Evolutionary conservation across 2,329 filamentous ascomycete genomes (phyloP), one percentile per base, ranked within the genome.

Genomic region (Monosporascus ibericus): DNA sequence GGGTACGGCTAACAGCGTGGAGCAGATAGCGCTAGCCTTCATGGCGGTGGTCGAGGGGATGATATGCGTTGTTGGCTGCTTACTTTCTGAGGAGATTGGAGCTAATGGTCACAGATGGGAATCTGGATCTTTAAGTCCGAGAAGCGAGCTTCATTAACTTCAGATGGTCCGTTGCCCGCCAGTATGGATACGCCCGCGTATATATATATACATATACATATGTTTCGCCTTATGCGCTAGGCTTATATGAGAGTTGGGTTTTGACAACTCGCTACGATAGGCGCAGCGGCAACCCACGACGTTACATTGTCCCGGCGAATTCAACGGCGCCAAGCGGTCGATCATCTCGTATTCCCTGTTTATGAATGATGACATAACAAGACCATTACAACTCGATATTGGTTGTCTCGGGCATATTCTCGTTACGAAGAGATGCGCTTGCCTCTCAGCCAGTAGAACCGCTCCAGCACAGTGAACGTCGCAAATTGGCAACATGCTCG

Each of bases 1-100:
- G 18, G 52, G 46, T 48, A 54, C 52, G 9, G 58, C 56, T 14
- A 59, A 48, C 49, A 60, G 47, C 22, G 52, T 51, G 42, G 52
- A 49, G 53, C 57, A 44, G 37, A 58, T 37, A 17, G 49, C 27
- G 52, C 44, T 58, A 52, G 50, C 14, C 50, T 60, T 58, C 60
- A 62, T 63, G 38, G 3, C 44, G 38, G 38, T 42, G 3, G 24
- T 11, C 20, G 17, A 25, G 40, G n/a, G 25, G 40, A 27, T 25
- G 9, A 27, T 27, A 5, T 18, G 22, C 15, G 42, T 14, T 46
- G 17, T 34, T 11, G 30, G 9, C 30, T 34, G 30, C 30, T 34
- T 34, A 46, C 18, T 46, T 25, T n/a, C 7, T n/a, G 17, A 30
- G 24, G 14, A 25, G 22, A 25, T 15, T 14, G n/a, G 9, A n/a